phyloP scores from a whole-genome alignment of 768 basidiomycete species.

The Mycena indigotica region DNA sequence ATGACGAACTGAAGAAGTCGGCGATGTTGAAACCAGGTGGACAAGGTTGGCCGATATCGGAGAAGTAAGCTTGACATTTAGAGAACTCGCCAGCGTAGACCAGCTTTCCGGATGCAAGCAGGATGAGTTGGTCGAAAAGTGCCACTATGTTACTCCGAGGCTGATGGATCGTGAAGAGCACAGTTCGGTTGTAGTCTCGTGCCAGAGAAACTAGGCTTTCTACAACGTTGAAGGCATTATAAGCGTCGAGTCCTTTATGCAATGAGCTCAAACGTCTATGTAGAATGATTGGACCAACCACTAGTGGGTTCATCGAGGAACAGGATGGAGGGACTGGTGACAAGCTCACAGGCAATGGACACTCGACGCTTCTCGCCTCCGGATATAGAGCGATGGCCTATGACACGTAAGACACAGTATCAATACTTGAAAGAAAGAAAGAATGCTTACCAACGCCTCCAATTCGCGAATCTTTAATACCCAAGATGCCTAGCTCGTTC shows the following conservation, averaged over 20 bases:
- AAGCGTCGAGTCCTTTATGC: conserved; percentile 85
- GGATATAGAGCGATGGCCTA: conserved; percentile 87
- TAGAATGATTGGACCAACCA: conserved; percentile 50
- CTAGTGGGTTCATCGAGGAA: conserved; percentile 98
- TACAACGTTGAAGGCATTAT: conserved; percentile 93
- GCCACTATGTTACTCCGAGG: conserved; percentile 97
- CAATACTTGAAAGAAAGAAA: neutral
- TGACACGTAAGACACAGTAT: conserved; percentile 2
- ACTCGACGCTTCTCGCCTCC: conserved; percentile 98
- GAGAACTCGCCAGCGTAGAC: conserved; percentile 82
- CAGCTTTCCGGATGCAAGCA: conserved; percentile 81
- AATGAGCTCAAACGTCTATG: no score
- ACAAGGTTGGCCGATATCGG: conserved; percentile 76
- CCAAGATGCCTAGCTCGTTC: conserved; percentile 91
- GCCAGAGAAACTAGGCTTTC: conserved; percentile 87
- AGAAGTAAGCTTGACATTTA: conserved; percentile 81
- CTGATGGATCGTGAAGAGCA: conserved; percentile 98
- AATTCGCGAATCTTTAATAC: conserved; percentile 87
- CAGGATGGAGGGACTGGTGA: conserved; percentile 93
- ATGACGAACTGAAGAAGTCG: conserved; percentile 84
- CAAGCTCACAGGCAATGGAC: conserved; percentile 96
- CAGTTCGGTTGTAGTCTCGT: conserved; percentile 87
- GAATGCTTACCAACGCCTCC: conserved; percentile 75
- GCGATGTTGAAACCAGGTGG: conserved; percentile 96
- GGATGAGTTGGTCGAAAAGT: conserved; percentile 87